Evolutionary conservation across 148 eudicot genomes (phyloP).

Genomic region (Spergularia marina): DNA sequence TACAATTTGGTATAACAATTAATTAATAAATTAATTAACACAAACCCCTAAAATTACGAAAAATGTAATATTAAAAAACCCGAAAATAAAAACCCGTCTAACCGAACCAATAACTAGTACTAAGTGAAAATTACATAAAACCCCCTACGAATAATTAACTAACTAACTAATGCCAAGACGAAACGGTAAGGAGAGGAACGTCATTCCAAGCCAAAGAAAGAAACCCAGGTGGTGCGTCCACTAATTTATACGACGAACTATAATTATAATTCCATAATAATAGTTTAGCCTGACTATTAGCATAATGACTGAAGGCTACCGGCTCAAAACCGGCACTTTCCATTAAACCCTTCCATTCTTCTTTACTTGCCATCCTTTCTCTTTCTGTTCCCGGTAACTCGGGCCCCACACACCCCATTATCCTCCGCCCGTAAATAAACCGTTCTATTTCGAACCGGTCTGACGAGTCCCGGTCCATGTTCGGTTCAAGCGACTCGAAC

Average conservation of each 20-base stretch:
- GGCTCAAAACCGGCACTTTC: constrained; percentile 62
- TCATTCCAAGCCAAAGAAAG: constrained; percentile 81
- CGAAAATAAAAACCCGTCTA: background rate
- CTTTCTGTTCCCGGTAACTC: constrained; percentile 47
- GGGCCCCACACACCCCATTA: constrained; percentile 51
- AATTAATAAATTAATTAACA: background rate
- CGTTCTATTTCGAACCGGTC: constrained; percentile 63
- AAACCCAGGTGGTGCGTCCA: constrained; percentile 58
- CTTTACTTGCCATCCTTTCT: constrained; percentile 64
- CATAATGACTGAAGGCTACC: constrained; percentile 69
- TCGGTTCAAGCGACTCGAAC: constrained; percentile 78
- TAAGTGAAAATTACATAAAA: too few species aligned
- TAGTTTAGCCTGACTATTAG: constrained; percentile 77
- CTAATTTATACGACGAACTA: constrained; percentile 49
- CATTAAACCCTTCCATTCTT: constrained; percentile 63
- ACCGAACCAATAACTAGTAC: background rate
- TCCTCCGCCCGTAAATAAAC: constrained; percentile 53
- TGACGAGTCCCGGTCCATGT: constrained; percentile 51
- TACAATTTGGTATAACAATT: constrained; percentile 25
- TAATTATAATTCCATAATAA: constrained; percentile 76
- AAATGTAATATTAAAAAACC: background rate
- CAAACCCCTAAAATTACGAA: background rate
- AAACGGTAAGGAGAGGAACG: constrained; percentile 69
- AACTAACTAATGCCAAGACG: constrained; percentile 68
- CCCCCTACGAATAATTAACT: background rate